Base-by-base conservation (phyloP, 768 basidiomycete species). In the Psilocybe azurescens region DNA sequence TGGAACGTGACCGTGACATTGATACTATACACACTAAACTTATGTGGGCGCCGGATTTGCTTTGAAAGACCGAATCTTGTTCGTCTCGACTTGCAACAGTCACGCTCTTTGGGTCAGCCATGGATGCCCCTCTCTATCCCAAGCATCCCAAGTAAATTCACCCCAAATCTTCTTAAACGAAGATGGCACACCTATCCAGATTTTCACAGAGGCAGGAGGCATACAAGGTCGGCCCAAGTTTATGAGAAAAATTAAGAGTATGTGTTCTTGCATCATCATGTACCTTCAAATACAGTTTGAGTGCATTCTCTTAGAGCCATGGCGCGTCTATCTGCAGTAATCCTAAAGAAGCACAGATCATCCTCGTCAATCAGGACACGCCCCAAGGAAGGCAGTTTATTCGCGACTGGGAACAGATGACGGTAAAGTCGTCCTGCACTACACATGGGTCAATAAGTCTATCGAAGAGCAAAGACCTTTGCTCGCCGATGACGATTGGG, bases 201-300 rank as follows among this genome's bases (percentile, higher is more conserved):
- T 90, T 14, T 89, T 86, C 65, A 77, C 87, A 0, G 87, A 89
- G 67, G 83, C 86, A 11, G 80, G 81, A 9, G 83, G 82, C 20
- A 80, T 87, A 48, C 33, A 63, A 13, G 73, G 74, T 38, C 81
- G 86, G 20, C 84, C 85, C 1, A 84, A 77, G 58, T 74, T 89
- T 8, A 79, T 85, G 52, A 81, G 86, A n/a, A 62, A 73, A 64
- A 46, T 67, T 87, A 20, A 82, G 79, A 77, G 86, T 83, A 54
- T 7, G 73, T 72, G 41, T 60, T 50, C 36, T 50, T n/a, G n/a
- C n/a, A n/a, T n/a, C n/a, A n/a, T n/a, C n/a, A n/a, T n/a, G n/a
- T n/a, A n/a, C 1, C n/a, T n/a, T n/a, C n/a, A n/a, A n/a, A n/a
- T n/a, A n/a, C n/a, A n/a, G n/a, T n/a, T n/a, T n/a, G n/a, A n/a